Base-by-base conservation (phyloP, 257 asterid genomes). In the Primulina eburnea region DNA sequence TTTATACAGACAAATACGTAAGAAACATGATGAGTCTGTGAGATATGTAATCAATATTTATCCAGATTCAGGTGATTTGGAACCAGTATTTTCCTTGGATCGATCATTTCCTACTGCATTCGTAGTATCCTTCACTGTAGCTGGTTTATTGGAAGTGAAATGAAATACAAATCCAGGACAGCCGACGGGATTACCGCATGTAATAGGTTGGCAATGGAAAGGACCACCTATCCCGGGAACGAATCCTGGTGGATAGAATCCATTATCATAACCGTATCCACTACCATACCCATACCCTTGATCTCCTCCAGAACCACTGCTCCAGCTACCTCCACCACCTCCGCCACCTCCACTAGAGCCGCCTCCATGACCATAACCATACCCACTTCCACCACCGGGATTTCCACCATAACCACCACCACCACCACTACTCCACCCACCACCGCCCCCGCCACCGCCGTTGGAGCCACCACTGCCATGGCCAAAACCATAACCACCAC, bases 301-400 rank as follows among this genome's bases (percentile, higher is more conserved):
- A 20, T 21, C 17, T 8, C 68, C 68, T 4, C 55, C 29, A 21
- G 35, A 8, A 6, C 68, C 70, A 12, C 63, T 35, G 11, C 75
- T 61, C 4, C 29, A 53, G 53, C 20, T 40, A 40, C 33, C 71
- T 0, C 62, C 59, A 40, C 33, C 68, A 1, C 65, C 60, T 2
- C 59, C 58, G 2, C 71, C 71, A 16, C 63, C 62, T 50, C 60
- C 38, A 6, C 26, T 40, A 38, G 69, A 30, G 29, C 18, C 26
- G 7, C 57, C 69, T 6, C 71, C 71, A 4, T 3, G 6, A 4
- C 73, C 58, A 12, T 38, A 26, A 10, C 53, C 30, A 55, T 20
- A 34, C 28, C 73, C 73, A 35, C 56, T 43, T 17, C 74, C 17
- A 59, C 74, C 8, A 30, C 74, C 38, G 18, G 59, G 60, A 24